Evolutionary conservation across 2,329 filamentous ascomycete genomes (phyloP), one percentile per base, ranked within the genome.

Genomic region (Diaporthe citrichinensis): DNA sequence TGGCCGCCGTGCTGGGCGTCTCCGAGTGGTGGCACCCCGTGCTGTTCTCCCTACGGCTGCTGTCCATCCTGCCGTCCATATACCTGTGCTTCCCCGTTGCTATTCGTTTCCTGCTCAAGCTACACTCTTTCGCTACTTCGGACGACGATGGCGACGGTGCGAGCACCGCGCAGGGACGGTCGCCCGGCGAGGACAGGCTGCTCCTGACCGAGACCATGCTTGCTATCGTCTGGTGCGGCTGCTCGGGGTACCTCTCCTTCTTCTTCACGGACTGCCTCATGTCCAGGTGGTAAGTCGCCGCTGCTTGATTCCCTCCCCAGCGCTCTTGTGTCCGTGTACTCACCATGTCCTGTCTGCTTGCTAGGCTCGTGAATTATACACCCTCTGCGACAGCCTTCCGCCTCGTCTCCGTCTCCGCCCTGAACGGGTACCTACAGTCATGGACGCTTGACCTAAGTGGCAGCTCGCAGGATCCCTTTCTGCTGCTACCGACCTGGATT

Each of bases 241-340:
- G 93, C 75, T 94, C 93, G 28, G 94, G 92, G 72, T 95, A 95
- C 83, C 89, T 95, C 76, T 94, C 93, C 69, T 96, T 95, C 84
- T 94, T 95, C 86, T 96, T 96, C 82, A 94, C 93, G 74, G 94
- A 96, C 84, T 95, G 94, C 84, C 90, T 96, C 80, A 95, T 96
- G 94, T 95, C 93, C 77, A 88, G 94, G 84, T 96, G 94, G 93
- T 94, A 81, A 59, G 88, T 84, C 58, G 28, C 25, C 44, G 53
- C 55, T 46, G 41, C 44, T 59, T n/a, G 25, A 36, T 1, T 28
- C 25, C 31, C 31, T 28, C 34, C 23, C 9, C 7, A 23, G 65
- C 39, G 28, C 17, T 20, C 14, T 61, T 31, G 20, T 44, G 72
- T 28, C 14, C 10, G n/a, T n/a, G 25, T 71, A 39, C 77, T 77